Evolutionary conservation across 108 stramenopile genomes (phyloP), one percentile per base, ranked within the genome.

Genomic region (Nitzschia putrida): DNA sequence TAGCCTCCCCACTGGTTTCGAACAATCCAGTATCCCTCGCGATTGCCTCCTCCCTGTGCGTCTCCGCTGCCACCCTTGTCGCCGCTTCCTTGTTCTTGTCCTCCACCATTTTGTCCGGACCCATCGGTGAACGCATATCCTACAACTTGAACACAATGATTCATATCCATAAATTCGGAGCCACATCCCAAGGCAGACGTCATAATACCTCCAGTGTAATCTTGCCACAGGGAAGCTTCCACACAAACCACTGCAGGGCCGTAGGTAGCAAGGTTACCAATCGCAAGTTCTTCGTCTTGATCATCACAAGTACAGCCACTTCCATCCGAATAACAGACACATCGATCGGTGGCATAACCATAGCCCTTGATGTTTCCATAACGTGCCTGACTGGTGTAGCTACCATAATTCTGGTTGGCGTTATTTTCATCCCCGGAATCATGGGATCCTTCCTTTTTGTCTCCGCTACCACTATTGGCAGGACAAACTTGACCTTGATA

Each of bases 1-100:
- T 83, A 83, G 0, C 38, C 52, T 10, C 83, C 82, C 93, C 93
- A 94, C 66, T 94, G 93, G 57, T 94, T 94, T 40, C 88, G 87
- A 3, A 94, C 86, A 56, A 94, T 94, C 93, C 93, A 94, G 68
- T 94, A 94, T 40, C 93, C 93, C 69, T 87, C 79, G 37, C 87
- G 72, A 29, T 68, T 51, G 14, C 57, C 52, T 1, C 54, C 43
- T 22, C 67, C 64, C 24, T 80, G 80, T 29, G 45, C 53, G 50
- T 79, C 80, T 14, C 84, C 74, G 20, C 80, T 79, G 29, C 74
- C 69, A 22, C 69, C 69, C 13, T 70, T 37, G 24, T 83, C 77
- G 16, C 49, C 49, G 29, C 60, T 53, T 38, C 70, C 70, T 41
- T 68, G 44, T 42, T 81, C 29, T 40, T 66, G 72, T 29, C 71